Conservation (phyloP, 805 yeast genomes). For the Saccharomycopsis sp. region DNA sequence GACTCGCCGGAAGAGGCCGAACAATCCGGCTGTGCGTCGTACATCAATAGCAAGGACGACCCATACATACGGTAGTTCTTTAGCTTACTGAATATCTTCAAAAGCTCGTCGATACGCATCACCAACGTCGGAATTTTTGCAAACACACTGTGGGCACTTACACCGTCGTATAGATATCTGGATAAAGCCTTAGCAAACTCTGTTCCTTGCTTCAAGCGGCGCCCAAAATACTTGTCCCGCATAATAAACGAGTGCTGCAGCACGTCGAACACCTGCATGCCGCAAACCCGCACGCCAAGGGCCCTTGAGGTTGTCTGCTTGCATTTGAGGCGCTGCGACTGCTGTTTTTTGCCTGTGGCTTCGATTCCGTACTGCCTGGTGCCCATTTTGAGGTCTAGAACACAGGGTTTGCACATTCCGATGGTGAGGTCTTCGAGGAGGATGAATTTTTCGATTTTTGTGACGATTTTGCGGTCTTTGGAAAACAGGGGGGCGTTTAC, state of each 20-base stretch:
- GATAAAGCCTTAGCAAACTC: conserved; percentile 72
- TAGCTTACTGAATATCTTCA: conserved; percentile 45
- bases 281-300: conserved; percentile 91
- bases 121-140: conserved; percentile 64
- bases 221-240: conserved; percentile 89
- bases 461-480: conserved; percentile 33
- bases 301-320: conserved; percentile 67
- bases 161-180: conserved; percentile 77
- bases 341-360: conserved; percentile 62
- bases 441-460: conserved; percentile 73
- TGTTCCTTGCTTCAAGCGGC: conserved; percentile 61
- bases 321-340: conserved; percentile 80
- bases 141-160: conserved; percentile 46
- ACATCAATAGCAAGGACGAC: conserved; percentile 79
- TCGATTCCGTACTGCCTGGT: conserved; percentile 98
- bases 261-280: conserved; percentile 78
- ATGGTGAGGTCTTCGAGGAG: conserved; percentile 85
- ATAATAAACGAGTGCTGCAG: conserved; percentile 43
- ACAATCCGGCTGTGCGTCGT: conserved; percentile 54
- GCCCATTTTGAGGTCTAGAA: conserved; percentile 94
- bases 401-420: conserved; percentile 81
- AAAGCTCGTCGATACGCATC: conserved; percentile 51
- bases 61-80: conserved; percentile 87
- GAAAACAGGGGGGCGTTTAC: too few species aligned
- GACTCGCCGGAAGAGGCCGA: conserved; percentile 22